phyloP scores from a whole-genome alignment of 169 alveolate genomes.

The Toxoplasma gondii region DNA sequence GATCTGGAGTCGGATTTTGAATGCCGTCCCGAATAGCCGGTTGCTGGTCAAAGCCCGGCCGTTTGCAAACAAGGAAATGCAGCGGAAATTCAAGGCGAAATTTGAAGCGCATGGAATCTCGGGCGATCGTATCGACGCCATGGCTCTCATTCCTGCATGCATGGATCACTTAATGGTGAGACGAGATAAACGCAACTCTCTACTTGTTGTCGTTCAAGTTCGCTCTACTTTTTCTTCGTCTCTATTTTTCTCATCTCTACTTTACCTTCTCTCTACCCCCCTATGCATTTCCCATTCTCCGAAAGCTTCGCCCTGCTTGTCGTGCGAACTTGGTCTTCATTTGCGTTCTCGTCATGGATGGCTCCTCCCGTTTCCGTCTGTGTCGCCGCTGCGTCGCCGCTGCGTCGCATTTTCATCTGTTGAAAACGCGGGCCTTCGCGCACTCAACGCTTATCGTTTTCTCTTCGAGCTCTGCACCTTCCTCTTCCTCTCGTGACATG shows the following conservation, averaged over 20 bases:
- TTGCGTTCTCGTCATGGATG: not conserved
- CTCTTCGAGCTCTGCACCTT: not conserved
- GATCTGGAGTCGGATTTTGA: conserved; percentile 75
- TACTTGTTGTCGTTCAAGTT: not conserved
- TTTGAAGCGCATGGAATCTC: conserved; percentile 61
- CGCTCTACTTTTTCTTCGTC: not conserved
- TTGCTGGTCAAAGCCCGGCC: conserved; percentile 73
- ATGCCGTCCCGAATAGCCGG: conserved; percentile 77
- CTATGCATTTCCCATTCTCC: not conserved
- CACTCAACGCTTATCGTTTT: not conserved
- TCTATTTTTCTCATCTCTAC: not conserved
- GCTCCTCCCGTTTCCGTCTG: not conserved
- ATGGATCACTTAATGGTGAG: conserved; percentile 49
- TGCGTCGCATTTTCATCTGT: too few species aligned
- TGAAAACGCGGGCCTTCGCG: too few species aligned
- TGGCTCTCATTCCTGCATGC: conserved; percentile 45
- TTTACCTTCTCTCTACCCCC: not conserved
- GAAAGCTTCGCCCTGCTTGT: not conserved
- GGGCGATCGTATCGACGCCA: conserved; percentile 50
- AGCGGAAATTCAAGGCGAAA: not conserved
- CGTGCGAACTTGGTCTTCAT: not conserved
- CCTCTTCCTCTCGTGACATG: too few species aligned
- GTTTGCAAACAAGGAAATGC: conserved; percentile 60
- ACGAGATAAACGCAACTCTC: not conserved
- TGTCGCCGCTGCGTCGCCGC: not conserved